phyloP scores from a whole-genome alignment of 345 rosid genomes.

The Orychophragmus violaceus region DNA sequence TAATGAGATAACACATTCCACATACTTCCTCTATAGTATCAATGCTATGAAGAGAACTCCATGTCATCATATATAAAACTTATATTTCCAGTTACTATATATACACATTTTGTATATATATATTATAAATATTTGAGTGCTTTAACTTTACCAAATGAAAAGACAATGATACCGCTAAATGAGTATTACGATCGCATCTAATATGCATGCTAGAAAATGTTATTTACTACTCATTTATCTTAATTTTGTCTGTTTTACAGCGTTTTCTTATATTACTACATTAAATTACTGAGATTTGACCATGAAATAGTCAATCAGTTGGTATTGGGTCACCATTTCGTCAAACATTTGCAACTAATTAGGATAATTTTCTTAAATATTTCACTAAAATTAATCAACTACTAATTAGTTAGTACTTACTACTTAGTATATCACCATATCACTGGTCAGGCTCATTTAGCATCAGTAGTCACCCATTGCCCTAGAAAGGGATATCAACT shows the following conservation, averaged over 20 bases:
- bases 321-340: neutral
- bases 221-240: neutral
- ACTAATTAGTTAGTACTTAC: neutral
- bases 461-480: too few relatives aligned
- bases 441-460: neutral
- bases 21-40: too few relatives aligned
- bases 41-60: neutral
- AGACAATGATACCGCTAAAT: neutral
- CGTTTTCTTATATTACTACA: neutral
- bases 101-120: neutral
- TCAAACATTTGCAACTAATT: neutral
- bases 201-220: slow-evolving; percentile 19
- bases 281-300: neutral
- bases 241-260: neutral
- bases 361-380: neutral
- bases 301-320: neutral
- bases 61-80: neutral
- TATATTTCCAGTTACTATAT: neutral
- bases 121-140: neutral
- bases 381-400: neutral
- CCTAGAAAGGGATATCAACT: neutral
- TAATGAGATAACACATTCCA: too few relatives aligned
- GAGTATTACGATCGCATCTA: slow-evolving; percentile 14
- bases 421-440: neutral
- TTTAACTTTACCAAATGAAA: neutral